phyloP scores from a whole-genome alignment of 1,284 basidiomycete species.

The Somion occarium region DNA sequence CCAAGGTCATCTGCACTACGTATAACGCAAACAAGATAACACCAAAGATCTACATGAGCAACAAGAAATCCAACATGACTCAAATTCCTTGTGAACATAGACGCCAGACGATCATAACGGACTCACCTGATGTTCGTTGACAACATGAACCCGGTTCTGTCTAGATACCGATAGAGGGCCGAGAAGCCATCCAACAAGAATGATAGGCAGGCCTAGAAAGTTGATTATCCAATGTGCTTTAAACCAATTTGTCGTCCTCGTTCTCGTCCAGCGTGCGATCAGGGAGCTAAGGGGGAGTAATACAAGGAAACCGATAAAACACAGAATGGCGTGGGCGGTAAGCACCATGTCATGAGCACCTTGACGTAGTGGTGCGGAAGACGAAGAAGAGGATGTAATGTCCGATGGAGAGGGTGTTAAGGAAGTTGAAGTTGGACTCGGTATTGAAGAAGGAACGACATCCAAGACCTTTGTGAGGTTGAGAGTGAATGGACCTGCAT shows the following conservation, averaged over 20 bases:
- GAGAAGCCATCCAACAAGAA: slow-evolving; percentile 46
- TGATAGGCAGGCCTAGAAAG: slow-evolving; percentile 45
- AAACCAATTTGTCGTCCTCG: slow-evolving; percentile 56
- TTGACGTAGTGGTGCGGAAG: slow-evolving; percentile 3
- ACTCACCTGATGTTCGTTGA: slow-evolving; percentile 45
- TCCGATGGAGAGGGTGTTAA: slow-evolving; percentile 1
- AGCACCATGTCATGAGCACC: slow-evolving; percentile 36
- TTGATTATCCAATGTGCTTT: slow-evolving; percentile 47
- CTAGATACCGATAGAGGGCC: slow-evolving; percentile 45
- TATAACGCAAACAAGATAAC: slow-evolving; percentile 50
- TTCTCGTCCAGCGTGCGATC: slow-evolving; percentile 56
- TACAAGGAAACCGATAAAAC: slow-evolving; percentile 55
- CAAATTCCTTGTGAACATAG: background rate
- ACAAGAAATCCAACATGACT: background rate
- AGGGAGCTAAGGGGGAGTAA: slow-evolving; percentile 56
- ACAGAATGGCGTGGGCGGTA: slow-evolving; percentile 48
- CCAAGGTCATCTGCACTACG: slow-evolving; percentile 49
- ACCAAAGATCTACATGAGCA: slow-evolving; percentile 42
- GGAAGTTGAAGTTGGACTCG: background rate
- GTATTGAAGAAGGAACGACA: background rate
- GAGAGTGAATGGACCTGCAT: slow-evolving; percentile 40
- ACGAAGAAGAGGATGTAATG: slow-evolving; percentile 7
- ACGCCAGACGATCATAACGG: too few relatives aligned
- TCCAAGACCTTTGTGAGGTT: slow-evolving; percentile 36
- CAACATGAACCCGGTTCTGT: slow-evolving; percentile 38